These are phyloP conservation scores for Nepenthes mirabilis DNA, from an alignment of 148 eudicot genomes.

Conservation along the genomic window DNA sequence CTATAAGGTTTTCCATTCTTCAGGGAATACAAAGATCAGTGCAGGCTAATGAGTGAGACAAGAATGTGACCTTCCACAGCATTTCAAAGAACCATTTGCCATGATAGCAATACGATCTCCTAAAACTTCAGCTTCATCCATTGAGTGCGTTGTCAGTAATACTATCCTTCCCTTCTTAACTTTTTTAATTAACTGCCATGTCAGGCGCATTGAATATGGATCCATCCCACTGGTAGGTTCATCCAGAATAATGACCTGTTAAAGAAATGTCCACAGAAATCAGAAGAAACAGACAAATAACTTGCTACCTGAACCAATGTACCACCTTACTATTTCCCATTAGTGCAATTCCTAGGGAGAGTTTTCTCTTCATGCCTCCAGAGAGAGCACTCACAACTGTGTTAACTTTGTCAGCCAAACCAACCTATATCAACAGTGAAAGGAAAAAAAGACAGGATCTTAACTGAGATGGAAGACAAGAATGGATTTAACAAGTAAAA, in stretches of 20 bases:
- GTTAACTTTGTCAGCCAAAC: constrained; percentile 83
- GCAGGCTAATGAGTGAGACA: constrained; percentile 8
- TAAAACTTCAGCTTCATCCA: constrained; percentile 98
- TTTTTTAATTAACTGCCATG: constrained; percentile 90
- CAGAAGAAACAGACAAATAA: constrained; percentile 6
- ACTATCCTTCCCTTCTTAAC: constrained; percentile 89
- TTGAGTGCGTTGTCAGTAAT: constrained; percentile 89
- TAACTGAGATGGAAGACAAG: no score
- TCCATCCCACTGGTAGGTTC: constrained; percentile 99
- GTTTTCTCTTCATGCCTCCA: constrained; percentile 98
- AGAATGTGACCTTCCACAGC: constrained; percentile 73
- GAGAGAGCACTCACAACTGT: constrained; percentile 75
- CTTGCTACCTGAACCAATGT: constrained; percentile 2
- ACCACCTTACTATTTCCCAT: constrained; percentile 91
- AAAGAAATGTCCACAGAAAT: constrained; percentile 2
- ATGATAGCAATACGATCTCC: constrained; percentile 99
- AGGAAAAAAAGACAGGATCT: not conserved
- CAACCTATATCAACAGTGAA: constrained; percentile 43
- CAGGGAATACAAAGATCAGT: no score
- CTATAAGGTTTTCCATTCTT: no score
- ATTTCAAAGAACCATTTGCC: constrained; percentile 94
- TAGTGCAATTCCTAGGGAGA: constrained; percentile 86
- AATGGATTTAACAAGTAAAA: no score
- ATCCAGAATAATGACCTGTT: constrained; percentile 83
- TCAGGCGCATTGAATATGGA: constrained; percentile 98